Percentiles rank a stretch among this genome's conserved stretches.
phyloP scores from a whole-genome alignment of 192 early-diverging fungal species.

The Rhizophagus clarus region DNA sequence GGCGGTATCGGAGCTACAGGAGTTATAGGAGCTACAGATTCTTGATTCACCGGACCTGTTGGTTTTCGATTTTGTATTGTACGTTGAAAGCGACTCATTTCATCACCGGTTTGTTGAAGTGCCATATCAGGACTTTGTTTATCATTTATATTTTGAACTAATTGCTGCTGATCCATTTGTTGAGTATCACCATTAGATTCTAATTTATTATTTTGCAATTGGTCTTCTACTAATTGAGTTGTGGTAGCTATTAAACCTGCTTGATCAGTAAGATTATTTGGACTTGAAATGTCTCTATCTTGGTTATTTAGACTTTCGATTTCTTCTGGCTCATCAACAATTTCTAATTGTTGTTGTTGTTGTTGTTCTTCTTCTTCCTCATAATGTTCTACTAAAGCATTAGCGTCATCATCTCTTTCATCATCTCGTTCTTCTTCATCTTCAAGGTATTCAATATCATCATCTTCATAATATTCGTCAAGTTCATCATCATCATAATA shows the following conservation, averaged over 20 bases:
- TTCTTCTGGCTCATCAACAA: constrained; percentile 38
- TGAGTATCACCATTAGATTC: neutral
- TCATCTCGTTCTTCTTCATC: neutral
- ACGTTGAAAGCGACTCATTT: neutral
- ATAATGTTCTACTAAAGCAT: constrained; percentile 42
- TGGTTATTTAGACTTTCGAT: neutral
- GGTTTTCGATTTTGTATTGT: neutral
- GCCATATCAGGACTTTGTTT: neutral
- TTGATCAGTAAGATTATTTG: neutral
- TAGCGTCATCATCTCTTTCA: constrained; percentile 12
- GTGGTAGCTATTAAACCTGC: neutral
- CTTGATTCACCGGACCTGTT: neutral
- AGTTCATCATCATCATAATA: constrained; percentile 53
- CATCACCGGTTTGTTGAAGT: neutral
- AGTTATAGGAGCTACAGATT: neutral
- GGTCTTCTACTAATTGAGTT: neutral
- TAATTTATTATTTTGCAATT: neutral
- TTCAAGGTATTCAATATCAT: constrained; percentile 13
- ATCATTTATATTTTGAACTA: neutral
- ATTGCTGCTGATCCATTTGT: neutral
- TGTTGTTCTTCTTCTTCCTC: constrained; percentile 39
- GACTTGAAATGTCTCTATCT: neutral
- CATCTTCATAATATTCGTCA: constrained; percentile 44
- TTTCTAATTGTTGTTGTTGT: constrained; percentile 34
- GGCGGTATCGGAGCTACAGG: no score